These are phyloP conservation scores for Ceratobasidium sp. DNA, from an alignment of 1,284 basidiomycete species.

Conservation along the genomic window DNA sequence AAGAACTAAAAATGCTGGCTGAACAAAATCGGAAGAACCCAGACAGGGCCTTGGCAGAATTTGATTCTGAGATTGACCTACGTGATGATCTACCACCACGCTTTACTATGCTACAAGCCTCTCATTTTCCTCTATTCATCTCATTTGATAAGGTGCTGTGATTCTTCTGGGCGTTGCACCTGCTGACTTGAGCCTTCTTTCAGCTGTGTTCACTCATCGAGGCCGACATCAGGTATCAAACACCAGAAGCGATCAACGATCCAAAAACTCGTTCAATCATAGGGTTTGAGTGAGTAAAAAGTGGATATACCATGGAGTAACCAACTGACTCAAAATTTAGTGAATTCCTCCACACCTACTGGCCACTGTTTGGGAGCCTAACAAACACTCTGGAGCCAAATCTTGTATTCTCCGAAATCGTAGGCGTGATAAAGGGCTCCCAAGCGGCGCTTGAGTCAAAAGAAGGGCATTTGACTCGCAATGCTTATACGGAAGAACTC, in stretches of 20 bases:
- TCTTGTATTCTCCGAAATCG: slow-evolving; percentile 71
- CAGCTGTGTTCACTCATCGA: slow-evolving; percentile 1
- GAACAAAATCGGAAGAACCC: neutral
- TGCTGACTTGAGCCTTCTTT: neutral
- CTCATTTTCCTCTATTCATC: slow-evolving; percentile 25
- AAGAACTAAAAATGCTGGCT: neutral
- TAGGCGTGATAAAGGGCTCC: slow-evolving; percentile 51
- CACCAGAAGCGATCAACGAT: neutral
- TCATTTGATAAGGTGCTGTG: slow-evolving; percentile 17
- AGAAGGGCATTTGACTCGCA: neutral
- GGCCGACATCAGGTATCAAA: slow-evolving; percentile 24
- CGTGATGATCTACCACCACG: neutral
- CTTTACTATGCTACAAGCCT: neutral
- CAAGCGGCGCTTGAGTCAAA: neutral
- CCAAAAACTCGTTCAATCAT: neutral
- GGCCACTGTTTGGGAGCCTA: neutral
- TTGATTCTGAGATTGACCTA: neutral
- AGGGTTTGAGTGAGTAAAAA: neutral
- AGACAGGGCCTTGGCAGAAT: neutral
- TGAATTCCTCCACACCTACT: neutral
- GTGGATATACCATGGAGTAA: neutral
- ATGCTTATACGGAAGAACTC: slow-evolving; percentile 13
- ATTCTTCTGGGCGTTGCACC: neutral
- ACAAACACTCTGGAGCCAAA: slow-evolving; percentile 60
- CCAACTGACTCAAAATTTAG: neutral